These are phyloP conservation scores for Corchorus capsularis DNA, from an alignment of 345 rosid species.

Conservation along the genomic window DNA sequence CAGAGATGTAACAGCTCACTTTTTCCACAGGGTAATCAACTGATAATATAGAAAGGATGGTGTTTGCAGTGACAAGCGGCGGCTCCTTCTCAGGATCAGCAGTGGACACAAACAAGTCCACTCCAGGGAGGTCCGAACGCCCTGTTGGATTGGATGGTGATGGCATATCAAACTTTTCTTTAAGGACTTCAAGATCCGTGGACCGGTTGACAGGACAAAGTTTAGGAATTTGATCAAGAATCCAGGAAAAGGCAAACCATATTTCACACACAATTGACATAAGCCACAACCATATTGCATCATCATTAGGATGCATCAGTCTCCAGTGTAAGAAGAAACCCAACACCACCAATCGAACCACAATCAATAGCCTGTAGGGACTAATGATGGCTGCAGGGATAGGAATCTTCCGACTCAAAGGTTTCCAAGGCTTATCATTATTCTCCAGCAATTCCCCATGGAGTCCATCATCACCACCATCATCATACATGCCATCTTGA, in stretches of 20 bases:
- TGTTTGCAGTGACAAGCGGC: constrained; percentile 83
- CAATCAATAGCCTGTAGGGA: constrained; percentile 78
- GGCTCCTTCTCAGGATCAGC: constrained; percentile 99
- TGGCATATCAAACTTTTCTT: constrained; percentile 86
- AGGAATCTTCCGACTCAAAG: constrained; percentile 65
- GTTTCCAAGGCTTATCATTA: constrained; percentile 89
- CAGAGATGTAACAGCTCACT: constrained; percentile 77
- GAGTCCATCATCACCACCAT: constrained; percentile 59
- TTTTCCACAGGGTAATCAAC: constrained; percentile 95
- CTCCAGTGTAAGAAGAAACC: constrained; percentile 87
- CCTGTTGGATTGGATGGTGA: constrained; percentile 90
- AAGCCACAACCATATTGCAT: constrained; percentile 87
- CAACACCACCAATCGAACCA: constrained; percentile 59
- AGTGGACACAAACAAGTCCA: constrained; percentile 85
- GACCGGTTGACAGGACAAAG: constrained; percentile 77
- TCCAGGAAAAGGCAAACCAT: constrained; percentile 97
- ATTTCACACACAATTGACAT: constrained; percentile 84
- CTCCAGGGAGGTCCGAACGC: constrained; percentile 88
- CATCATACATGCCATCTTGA: constrained; percentile 64
- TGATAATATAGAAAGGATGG: constrained; percentile 79
- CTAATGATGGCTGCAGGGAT: constrained; percentile 64
- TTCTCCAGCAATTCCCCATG: constrained; percentile 58
- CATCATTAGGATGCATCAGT: constrained; percentile 65
- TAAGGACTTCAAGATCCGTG: constrained; percentile 77
- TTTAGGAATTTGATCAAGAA: constrained; percentile 90